Percentiles rank a stretch among this genome's conserved stretches.
Evolutionary conservation across 495 filamentous ascomycete species (phyloP).

Genomic region (Neurospora intermedia): DNA sequence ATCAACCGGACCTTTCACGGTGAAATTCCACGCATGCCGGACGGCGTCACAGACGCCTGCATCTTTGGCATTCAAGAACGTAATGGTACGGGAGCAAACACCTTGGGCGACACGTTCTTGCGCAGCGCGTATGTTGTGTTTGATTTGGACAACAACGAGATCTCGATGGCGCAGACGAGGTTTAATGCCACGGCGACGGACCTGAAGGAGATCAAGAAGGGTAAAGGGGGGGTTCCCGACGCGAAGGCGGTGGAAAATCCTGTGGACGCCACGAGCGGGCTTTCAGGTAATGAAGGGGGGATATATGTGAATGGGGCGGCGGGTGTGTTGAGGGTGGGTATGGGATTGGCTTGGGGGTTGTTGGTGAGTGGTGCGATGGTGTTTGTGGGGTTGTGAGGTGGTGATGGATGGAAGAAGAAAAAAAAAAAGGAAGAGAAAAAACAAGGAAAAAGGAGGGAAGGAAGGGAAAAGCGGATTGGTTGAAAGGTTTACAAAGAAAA

Average conservation of each 20-base stretch:
- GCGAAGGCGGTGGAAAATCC: slow-evolving; percentile 59
- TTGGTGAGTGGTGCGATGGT: neutral
- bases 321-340: neutral
- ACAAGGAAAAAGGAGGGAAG: neutral
- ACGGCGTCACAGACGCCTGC: slow-evolving; percentile 49
- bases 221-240: slow-evolving; percentile 52
- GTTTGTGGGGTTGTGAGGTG: neutral
- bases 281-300: slow-evolving; percentile 1
- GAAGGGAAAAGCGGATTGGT: neutral
- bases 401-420: neutral
- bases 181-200: slow-evolving; percentile 61
- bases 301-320: neutral
- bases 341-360: neutral
- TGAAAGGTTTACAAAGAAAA: too few relatives aligned
- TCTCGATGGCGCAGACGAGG: slow-evolving; percentile 74
- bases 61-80: slow-evolving; percentile 70
- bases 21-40: slow-evolving; percentile 42
- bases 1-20: slow-evolving; percentile 45
- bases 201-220: slow-evolving; percentile 63
- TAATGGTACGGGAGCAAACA: slow-evolving; percentile 43
- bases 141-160: slow-evolving; percentile 78
- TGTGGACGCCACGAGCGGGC: slow-evolving; percentile 41
- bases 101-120: slow-evolving; percentile 89
- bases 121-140: slow-evolving; percentile 89
- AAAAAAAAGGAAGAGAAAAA: too few relatives aligned